Conservation (phyloP, 2,329 filamentous ascomycete genomes). For the Lasiodiplodia hormozganensis region DNA sequence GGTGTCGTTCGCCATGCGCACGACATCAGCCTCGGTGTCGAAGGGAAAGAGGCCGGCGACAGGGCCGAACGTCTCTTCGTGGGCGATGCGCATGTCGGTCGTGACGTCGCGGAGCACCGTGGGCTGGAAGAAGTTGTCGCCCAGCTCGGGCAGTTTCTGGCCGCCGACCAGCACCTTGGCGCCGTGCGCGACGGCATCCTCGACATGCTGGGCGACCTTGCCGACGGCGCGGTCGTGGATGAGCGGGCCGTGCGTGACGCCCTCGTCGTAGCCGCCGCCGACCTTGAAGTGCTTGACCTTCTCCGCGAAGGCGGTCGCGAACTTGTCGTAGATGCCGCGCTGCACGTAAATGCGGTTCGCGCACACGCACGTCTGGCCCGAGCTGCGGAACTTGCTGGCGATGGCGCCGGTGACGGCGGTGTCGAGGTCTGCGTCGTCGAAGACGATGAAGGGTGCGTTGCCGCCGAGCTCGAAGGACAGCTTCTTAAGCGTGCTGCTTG, state of each 20-base stretch:
- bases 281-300: slow-evolving; percentile 78
- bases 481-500: slow-evolving; percentile 82
- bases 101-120: slow-evolving; percentile 91
- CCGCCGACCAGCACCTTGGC: slow-evolving; percentile 79
- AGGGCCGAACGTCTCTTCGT: slow-evolving; percentile 94
- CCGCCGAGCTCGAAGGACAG: slow-evolving; percentile 90
- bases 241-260: slow-evolving; percentile 78
- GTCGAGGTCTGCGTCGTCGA: slow-evolving; percentile 92
- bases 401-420: slow-evolving; percentile 83
- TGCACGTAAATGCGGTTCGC: slow-evolving; percentile 83
- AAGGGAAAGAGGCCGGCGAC: slow-evolving; percentile 91
- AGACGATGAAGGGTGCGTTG: slow-evolving; percentile 96
- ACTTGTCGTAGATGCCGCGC: slow-evolving; percentile 77
- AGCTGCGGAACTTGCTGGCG: slow-evolving; percentile 88
- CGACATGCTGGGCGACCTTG: slow-evolving; percentile 82
- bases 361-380: slow-evolving; percentile 90
- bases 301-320: slow-evolving; percentile 71
- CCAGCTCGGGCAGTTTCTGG: slow-evolving; percentile 70
- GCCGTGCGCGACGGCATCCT: slow-evolving; percentile 79
- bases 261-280: slow-evolving; percentile 74
- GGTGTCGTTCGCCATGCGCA: slow-evolving; percentile 79
- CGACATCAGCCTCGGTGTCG: slow-evolving; percentile 85
- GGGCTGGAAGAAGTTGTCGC: slow-evolving; percentile 85
- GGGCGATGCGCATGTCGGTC: slow-evolving; percentile 80
- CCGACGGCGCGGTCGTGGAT: slow-evolving; percentile 83